phyloP scores from a whole-genome alignment of 805 yeast genomes.

The Zygoascus biomembranicola region DNA sequence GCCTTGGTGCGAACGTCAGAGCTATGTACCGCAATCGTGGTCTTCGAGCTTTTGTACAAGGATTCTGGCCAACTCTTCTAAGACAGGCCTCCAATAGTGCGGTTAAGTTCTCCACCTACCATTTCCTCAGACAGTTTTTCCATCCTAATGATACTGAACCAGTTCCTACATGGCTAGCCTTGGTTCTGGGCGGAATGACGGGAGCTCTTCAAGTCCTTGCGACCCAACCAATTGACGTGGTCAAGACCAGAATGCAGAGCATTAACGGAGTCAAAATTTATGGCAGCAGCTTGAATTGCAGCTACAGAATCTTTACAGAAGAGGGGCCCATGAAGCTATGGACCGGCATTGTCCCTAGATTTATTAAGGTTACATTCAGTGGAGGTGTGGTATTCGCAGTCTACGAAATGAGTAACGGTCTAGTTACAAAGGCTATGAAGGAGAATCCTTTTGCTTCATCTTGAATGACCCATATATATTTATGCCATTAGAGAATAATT shows the following conservation, averaged over 20 bases:
- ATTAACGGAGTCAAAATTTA: constrained; percentile 29
- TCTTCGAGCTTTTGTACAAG: constrained; percentile 68
- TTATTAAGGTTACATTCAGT: constrained; percentile 59
- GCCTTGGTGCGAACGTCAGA: constrained; percentile 20
- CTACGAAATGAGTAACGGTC: constrained; percentile 49
- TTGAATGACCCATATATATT: background rate
- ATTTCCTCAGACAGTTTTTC: constrained; percentile 58
- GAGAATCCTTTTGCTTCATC: constrained; percentile 32
- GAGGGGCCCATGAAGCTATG: constrained; percentile 34
- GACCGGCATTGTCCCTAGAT: constrained; percentile 45
- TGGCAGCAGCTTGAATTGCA: constrained; percentile 28
- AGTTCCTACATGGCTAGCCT: constrained; percentile 24
- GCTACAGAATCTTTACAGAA: constrained; percentile 28
- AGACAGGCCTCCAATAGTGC: constrained; percentile 75
- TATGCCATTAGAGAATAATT: too few relatives aligned
- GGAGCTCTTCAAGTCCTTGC: constrained; percentile 64
- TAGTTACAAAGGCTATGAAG: constrained; percentile 31
- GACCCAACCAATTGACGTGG: constrained; percentile 84
- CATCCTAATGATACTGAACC: constrained; percentile 19
- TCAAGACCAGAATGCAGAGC: constrained; percentile 85
- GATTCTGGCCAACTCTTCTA: constrained; percentile 70
- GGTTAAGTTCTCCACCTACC: constrained; percentile 78
- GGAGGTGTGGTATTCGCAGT: constrained; percentile 63
- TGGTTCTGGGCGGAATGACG: constrained; percentile 49
- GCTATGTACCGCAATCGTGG: constrained; percentile 74